Conservation (phyloP, 208 protist genomes). For the Trypanosomatidae sp. region DNA sequence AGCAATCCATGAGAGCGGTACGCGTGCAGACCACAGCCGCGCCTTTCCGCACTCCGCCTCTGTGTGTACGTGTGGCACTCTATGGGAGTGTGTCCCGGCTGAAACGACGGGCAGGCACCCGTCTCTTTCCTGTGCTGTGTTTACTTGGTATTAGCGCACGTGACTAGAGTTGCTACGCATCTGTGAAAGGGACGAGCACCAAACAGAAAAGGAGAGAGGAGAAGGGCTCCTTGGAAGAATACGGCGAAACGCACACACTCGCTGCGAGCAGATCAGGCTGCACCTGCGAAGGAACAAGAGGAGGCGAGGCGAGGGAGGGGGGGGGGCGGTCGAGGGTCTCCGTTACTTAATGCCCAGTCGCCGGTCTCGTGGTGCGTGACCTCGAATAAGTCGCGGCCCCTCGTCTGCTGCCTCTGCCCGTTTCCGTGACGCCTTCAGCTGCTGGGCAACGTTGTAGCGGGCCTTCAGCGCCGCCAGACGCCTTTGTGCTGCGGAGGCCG, state of each 20-base stretch:
- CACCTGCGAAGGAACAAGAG: neutral
- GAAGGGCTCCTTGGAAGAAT: neutral
- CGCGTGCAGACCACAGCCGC: neutral
- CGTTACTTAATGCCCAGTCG: conserved; percentile 16
- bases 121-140: neutral
- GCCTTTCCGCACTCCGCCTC: neutral
- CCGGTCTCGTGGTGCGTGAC: conserved; percentile 54
- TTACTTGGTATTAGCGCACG: neutral
- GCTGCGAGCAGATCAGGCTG: neutral
- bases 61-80: neutral
- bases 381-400: conserved; percentile 61
- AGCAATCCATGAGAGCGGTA: neutral
- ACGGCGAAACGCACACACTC: neutral
- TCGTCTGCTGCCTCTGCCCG: conserved; percentile 11
- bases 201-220: neutral
- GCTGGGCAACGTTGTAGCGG: conserved; percentile 62
- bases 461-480: conserved; percentile 75
- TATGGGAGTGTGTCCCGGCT: neutral
- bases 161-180: neutral
- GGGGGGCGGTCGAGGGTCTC: neutral
- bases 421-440: conserved; percentile 33
- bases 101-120: neutral
- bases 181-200: neutral
- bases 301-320: neutral
- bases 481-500: conserved; percentile 34